A percentile compares a stretch with the other conserved stretches of the same genome.
Conservation (phyloP, 1,284 basidiomycete genomes). For the Trichosporon asahii region DNA sequence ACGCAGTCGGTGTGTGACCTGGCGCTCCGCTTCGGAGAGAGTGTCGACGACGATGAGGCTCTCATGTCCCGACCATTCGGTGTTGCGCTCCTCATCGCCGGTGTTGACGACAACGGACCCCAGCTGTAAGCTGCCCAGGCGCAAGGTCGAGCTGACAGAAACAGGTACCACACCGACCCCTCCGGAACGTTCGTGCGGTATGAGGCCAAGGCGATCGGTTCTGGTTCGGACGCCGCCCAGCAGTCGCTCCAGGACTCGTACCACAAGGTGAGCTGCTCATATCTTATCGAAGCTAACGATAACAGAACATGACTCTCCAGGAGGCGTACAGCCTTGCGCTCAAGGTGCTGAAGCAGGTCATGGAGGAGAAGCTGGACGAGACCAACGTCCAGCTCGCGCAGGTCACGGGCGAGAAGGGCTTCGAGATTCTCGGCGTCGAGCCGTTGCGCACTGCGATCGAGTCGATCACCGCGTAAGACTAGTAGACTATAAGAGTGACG, state of each 20-base stretch:
- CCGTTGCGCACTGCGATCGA: slow-evolving; percentile 76
- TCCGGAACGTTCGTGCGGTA: slow-evolving; percentile 98
- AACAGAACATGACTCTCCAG: slow-evolving; percentile 82
- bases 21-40: slow-evolving; percentile 95
- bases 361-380: slow-evolving; percentile 98
- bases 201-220: slow-evolving; percentile 97
- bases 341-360: slow-evolving; percentile 94
- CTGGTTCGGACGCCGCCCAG: slow-evolving; percentile 96
- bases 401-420: slow-evolving; percentile 72
- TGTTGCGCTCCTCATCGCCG: slow-evolving; percentile 93
- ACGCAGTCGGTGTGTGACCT: slow-evolving; percentile 98
- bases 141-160: slow-evolving; percentile 18
- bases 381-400: slow-evolving; percentile 97
- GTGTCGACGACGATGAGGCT: slow-evolving; percentile 96
- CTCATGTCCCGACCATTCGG: slow-evolving; percentile 99
- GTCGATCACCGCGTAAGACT: slow-evolving; percentile 33
- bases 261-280: slow-evolving; percentile 68
- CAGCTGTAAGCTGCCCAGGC: slow-evolving; percentile 65
- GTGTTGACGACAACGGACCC: slow-evolving; percentile 91
- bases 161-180: slow-evolving; percentile 93
- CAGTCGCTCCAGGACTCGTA: slow-evolving; percentile 96
- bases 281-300: background rate
- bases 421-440: slow-evolving; percentile 75
- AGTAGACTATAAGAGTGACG: slow-evolving; percentile 17
- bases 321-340: slow-evolving; percentile 86